Conservation (phyloP, 495 filamentous ascomycete genomes). For the Niebla homalea region DNA sequence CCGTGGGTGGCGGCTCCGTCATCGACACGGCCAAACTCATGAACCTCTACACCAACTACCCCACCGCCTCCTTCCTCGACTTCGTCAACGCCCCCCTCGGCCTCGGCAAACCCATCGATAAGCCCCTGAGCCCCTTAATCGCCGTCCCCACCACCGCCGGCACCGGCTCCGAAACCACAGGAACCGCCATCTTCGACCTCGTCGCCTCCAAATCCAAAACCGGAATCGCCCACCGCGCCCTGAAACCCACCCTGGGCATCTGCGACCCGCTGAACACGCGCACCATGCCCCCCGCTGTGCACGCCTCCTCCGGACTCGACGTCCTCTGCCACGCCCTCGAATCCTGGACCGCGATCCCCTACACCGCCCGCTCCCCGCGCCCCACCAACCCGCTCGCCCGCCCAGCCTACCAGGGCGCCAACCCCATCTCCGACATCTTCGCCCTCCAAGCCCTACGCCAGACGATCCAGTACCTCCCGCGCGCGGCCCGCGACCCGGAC, state of each 20-base stretch:
- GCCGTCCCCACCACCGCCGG: constrained; percentile 93
- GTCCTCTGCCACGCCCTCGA: constrained; percentile 90
- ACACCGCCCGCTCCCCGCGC: constrained; percentile 66
- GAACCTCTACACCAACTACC: constrained; percentile 86
- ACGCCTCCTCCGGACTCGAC: constrained; percentile 78
- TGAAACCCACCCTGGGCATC: constrained; percentile 91
- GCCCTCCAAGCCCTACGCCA: constrained; percentile 64
- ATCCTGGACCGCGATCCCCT: constrained; percentile 93
- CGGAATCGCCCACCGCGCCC: constrained; percentile 82
- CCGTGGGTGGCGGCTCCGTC: constrained; percentile 62
- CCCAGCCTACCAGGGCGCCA: constrained; percentile 92
- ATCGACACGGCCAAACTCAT: constrained; percentile 98
- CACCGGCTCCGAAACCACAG: constrained; percentile 90
- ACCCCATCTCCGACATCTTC: constrained; percentile 95
- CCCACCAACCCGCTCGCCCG: constrained; percentile 82
- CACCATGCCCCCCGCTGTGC: constrained; percentile 88
- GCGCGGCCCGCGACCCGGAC: constrained; percentile 72
- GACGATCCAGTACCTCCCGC: constrained; percentile 82
- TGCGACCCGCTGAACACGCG: constrained; percentile 91
- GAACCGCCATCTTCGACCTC: constrained; percentile 95
- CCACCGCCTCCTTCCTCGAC: constrained; percentile 82
- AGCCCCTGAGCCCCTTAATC: constrained; percentile 68
- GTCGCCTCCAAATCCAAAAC: constrained; percentile 82
- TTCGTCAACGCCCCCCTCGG: constrained; percentile 96
- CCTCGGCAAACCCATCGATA: constrained; percentile 69